Base-by-base conservation (phyloP, 1,284 basidiomycete species). In the Tilletia walkeri region DNA sequence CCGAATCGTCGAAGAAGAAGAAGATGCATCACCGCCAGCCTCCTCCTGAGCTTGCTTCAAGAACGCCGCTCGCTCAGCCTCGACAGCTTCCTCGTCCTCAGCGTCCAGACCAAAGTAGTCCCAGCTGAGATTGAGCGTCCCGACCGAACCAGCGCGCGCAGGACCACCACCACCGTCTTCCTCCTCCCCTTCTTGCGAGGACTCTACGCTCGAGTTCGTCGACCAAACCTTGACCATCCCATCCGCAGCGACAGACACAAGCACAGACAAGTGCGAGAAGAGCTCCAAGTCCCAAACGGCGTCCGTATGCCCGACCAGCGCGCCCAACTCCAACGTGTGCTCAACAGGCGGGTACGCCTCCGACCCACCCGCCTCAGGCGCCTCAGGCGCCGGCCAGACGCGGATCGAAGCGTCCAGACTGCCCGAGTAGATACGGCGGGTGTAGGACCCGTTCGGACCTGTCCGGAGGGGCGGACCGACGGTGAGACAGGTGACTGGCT, bases 321-420 rank as follows among this genome's bases (percentile, higher is more conserved):
- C 90, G 47, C 91, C 91, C 49, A 91, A 87, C 49, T 89, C 87
- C 20, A 90, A 88, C 2, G 89, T 89, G 67, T 91, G 88, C 77
- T 98, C 94, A 82, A 92, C 94, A 0, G 93, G 90, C 7, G 92
- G 92, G 84, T 97, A 97, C 2, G 86, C 84, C 89, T 94, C 80
- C 34, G 72, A 67, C 3, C 41, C 6, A 14, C 41, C 41, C 41
- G 41, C 41, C 41, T 7, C 41, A 7, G 54, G n/a, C 34, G 4
- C 54, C 54, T 50, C 34, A 0, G 81, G 80, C 59, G 96, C 86
- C 24, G 89, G 88, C 94, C 94, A 97, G 41, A 96, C 88, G 49
- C 93, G 90, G 81, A 99, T 92, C 1, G 93, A 93, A 3, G 93
- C 91, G 84, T 99, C 95, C 68, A 97, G 86, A 0, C 94, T 96